A percentile compares a stretch with the other conserved stretches of the same genome.
phyloP scores from a whole-genome alignment of 1,284 basidiomycete species.

The Tilletia caries region DNA sequence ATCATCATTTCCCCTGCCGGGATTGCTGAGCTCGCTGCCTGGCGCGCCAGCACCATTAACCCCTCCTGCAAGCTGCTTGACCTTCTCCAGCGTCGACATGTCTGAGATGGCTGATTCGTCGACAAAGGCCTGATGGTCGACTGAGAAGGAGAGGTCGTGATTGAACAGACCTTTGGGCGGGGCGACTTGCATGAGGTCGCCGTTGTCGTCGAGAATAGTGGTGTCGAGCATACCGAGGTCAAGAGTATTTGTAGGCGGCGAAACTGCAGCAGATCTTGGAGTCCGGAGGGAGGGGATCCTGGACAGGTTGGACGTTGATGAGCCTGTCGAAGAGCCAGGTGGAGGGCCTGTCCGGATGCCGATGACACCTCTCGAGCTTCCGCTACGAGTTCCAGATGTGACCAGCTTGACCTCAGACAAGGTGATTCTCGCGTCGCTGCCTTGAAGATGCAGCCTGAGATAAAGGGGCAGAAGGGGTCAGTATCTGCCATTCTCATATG shows the following conservation, averaged over 20 bases:
- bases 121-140: constrained; percentile 7
- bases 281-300: background rate
- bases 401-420: constrained; percentile 3
- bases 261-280: background rate
- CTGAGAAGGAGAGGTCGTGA: constrained; percentile 8
- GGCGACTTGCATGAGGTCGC: constrained; percentile 8
- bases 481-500: background rate
- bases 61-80: background rate
- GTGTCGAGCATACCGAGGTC: background rate
- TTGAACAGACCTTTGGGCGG: constrained; percentile 10
- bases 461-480: background rate
- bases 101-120: constrained; percentile 9
- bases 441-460: background rate
- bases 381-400: background rate
- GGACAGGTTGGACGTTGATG: too few species aligned
- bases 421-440: background rate
- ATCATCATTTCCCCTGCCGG: background rate
- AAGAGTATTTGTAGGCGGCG: background rate
- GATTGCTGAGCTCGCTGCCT: background rate
- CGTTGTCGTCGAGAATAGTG: background rate
- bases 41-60: background rate
- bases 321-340: background rate
- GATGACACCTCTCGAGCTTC: background rate
- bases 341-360: background rate
- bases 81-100: background rate